phyloP scores from a whole-genome alignment of 169 alveolate genomes.

The Toxoplasma gondii region DNA sequence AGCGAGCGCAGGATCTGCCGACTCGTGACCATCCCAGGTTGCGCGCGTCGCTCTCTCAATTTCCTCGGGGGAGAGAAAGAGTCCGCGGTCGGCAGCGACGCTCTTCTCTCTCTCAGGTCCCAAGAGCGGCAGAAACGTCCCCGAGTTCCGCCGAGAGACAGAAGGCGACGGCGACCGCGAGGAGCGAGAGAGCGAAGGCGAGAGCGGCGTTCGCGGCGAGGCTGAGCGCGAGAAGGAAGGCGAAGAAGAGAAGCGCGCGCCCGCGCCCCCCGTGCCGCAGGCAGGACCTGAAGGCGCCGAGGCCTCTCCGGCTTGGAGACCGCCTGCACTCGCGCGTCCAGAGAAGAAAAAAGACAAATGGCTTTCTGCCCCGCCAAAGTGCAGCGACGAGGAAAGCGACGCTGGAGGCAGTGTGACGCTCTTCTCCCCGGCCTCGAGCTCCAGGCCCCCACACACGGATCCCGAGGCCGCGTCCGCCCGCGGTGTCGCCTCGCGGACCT shows the following conservation, averaged over 20 bases:
- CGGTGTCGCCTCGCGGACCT: too few species aligned
- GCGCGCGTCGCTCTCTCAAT: conserved; percentile 75
- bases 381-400: too few species aligned
- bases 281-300: neutral
- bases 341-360: too few species aligned
- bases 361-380: too few species aligned
- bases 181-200: conserved; percentile 8
- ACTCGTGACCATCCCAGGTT: conserved; percentile 79
- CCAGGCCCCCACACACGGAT: too few species aligned
- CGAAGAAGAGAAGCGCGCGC: neutral
- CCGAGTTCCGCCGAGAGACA: neutral
- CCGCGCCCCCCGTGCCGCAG: neutral
- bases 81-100: neutral
- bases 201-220: conserved; percentile 25
- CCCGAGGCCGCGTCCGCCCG: too few species aligned
- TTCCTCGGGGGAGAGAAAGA: conserved; percentile 30
- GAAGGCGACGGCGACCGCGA: conserved; percentile 46
- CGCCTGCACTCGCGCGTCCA: neutral
- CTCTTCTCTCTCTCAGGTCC: neutral
- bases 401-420: too few species aligned
- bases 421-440: too few species aligned
- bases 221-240: conserved; percentile 33
- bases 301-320: neutral
- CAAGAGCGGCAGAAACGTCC: neutral
- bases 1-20: conserved; percentile 77